Evolutionary conservation across 305 asterid genomes (phyloP).

Genomic region (Salvia sclarea): DNA sequence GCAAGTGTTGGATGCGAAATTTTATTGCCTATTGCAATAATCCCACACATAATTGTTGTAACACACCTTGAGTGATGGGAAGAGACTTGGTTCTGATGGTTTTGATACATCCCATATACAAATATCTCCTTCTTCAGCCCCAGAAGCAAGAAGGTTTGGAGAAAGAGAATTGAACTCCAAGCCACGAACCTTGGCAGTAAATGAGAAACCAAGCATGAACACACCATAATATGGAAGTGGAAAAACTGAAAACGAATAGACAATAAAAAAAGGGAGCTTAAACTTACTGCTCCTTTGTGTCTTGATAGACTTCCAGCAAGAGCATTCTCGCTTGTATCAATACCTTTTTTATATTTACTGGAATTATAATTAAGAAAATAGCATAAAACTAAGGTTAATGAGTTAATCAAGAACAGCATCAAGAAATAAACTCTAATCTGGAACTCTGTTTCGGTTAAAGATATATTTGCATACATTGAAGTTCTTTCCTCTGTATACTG

Average conservation of each 20-base stretch:
- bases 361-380: slow-evolving; percentile 30
- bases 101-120: slow-evolving; percentile 89
- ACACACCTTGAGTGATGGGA: slow-evolving; percentile 88
- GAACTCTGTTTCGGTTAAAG: background rate
- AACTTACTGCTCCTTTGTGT: slow-evolving; percentile 87
- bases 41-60: background rate
- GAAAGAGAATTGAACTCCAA: slow-evolving; percentile 74
- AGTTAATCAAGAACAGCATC: slow-evolving; percentile 2
- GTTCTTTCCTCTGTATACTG: background rate
- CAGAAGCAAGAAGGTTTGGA: slow-evolving; percentile 93
- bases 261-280: slow-evolving; percentile 27
- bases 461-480: background rate
- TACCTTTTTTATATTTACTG: slow-evolving; percentile 45
- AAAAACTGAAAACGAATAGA: slow-evolving; percentile 12
- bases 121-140: slow-evolving; percentile 98
- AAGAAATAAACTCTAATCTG: background rate
- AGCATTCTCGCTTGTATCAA: slow-evolving; percentile 63
- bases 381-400: background rate
- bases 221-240: slow-evolving; percentile 20
- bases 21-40: background rate
- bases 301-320: slow-evolving; percentile 66
- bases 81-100: slow-evolving; percentile 81
- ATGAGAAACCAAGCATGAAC: slow-evolving; percentile 21
- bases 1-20: background rate
- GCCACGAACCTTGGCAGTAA: slow-evolving; percentile 70